These are phyloP conservation scores for Capsicum rhomboideum DNA, from an alignment of 257 asterid genomes.

Conservation along the genomic window DNA sequence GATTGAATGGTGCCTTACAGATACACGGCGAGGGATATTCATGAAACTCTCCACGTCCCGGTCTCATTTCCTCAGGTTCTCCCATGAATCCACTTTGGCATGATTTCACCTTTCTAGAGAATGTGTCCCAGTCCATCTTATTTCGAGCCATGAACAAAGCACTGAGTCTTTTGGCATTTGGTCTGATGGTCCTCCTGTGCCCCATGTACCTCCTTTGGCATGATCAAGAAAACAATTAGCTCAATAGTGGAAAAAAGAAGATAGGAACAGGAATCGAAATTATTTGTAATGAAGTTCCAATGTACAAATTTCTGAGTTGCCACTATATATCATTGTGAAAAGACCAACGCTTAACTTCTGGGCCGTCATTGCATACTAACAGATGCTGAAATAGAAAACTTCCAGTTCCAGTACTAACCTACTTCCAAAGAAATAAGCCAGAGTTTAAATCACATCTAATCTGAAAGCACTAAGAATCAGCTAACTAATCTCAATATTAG, in stretches of 20 bases:
- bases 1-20: constrained; percentile 52
- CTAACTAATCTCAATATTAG: background rate
- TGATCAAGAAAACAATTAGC: background rate
- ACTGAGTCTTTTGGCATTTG: constrained; percentile 87
- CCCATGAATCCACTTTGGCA: constrained; percentile 98
- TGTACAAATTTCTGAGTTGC: background rate
- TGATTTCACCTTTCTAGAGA: constrained; percentile 73
- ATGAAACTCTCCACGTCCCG: constrained; percentile 90
- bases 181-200: constrained; percentile 93
- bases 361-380: background rate
- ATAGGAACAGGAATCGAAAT: background rate
- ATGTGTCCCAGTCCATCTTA: constrained; percentile 76
- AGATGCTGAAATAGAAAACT: background rate
- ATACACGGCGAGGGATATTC: constrained; percentile 88
- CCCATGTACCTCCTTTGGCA: constrained; percentile 82
- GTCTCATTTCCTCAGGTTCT: constrained; percentile 89
- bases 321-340: background rate
- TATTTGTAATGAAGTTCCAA: background rate
- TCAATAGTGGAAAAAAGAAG: background rate
- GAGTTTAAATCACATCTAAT: background rate
- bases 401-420: background rate
- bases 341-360: background rate
- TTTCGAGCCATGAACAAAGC: constrained; percentile 48
- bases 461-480: background rate
- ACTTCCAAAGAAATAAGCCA: background rate